Base-by-base conservation (phyloP, 352 stramenopile species). In the Thraustotheca clavata region DNA sequence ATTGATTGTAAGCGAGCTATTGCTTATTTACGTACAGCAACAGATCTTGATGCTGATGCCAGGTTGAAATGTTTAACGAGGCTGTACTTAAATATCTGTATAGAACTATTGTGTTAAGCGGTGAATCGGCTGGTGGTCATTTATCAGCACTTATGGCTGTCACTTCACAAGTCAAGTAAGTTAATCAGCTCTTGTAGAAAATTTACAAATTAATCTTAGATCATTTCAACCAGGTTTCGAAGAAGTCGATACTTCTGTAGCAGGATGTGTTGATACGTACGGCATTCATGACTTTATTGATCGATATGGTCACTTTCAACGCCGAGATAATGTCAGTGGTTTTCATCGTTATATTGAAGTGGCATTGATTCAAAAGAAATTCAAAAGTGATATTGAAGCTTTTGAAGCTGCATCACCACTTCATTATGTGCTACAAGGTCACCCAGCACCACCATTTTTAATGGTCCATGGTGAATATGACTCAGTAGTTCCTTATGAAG, bases 271-370 rank as follows among this genome's bases (percentile, higher is more conserved):
- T 43, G 83, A 91, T 54, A 76, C 73, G 11, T 91, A 89, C 41
- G 83, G 83, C 16, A 78, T 88, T 36, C 83, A 91, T 55, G 83
- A 91, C 43, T 80, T 91, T 52, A 81, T 73, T 14, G 83, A 91
- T 43, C 79, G 83, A 1, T 71, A 80, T 24, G 80, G 80, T 6
- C 69, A 86, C 68, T 89, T 84, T 60, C 73, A 72, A 31, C 74
- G 80, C 60, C 76, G 76, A 27, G 79, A 88, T 66, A 75, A 80
- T 27, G 70, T 72, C 60, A 68, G 79, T 55, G 73, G 75, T 49
- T 87, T 89, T 68, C 60, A 83, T 40, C 70, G 74, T 35, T 88
- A 83, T 62, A 78, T 90, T 38, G 79, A 90, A 62, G 50, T 87
- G 12, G 50, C 87, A 29, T 69, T 90, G 33, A 87, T 88, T 72